Base-by-base conservation (phyloP, 2,329 filamentous ascomycete species). In the Colletotrichum tropicicola region DNA sequence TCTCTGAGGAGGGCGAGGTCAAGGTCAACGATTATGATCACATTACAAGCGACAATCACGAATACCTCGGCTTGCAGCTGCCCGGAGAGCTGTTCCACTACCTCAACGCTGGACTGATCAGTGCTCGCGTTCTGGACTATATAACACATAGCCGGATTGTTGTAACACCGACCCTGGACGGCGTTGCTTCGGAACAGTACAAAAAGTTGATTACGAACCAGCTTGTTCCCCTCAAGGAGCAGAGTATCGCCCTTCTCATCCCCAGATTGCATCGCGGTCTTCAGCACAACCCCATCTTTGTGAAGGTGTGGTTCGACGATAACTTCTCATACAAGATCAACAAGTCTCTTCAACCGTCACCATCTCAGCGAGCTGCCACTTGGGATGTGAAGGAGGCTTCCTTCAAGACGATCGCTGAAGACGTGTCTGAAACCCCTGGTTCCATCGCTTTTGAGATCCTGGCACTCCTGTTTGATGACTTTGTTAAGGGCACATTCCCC, bases 1-100 rank as follows among this genome's bases (percentile, higher is more conserved):
- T 97, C 69, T 88, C 90, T 32, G 85, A 88, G 58, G 88, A 87
- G n/a, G 96, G 96, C 41, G 89, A 91, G 71, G 86, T 97, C 52
- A 87, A 88, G 65, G 91, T 94, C 15, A 85, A 93, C 71, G 90
- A 94, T 70, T 86, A 84, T 58, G 91, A 92, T 7, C 85, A 88
- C 58, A 87, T 94, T 19, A 94, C 96, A 2, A 87, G 86, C 47
- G 94, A 98, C 74, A 90, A 96, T 69, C 92, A 97, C 74, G 91
- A 95, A 73, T 94, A 98, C 74, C 88, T 98, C 67, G 94, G 94
- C n/a, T 88, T 97, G 64, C 91, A 94, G 65, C 83, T 99, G 5
- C 94, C 96, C 0, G 89, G 94, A 41, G 96, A 99, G 78, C 83
- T 98, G 17, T 94, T 95, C 75, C 92, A 93, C 77, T 98, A 98